Conservation (phyloP, 2,329 filamentous ascomycete species). For the Penicillium fuscoglaucum region DNA sequence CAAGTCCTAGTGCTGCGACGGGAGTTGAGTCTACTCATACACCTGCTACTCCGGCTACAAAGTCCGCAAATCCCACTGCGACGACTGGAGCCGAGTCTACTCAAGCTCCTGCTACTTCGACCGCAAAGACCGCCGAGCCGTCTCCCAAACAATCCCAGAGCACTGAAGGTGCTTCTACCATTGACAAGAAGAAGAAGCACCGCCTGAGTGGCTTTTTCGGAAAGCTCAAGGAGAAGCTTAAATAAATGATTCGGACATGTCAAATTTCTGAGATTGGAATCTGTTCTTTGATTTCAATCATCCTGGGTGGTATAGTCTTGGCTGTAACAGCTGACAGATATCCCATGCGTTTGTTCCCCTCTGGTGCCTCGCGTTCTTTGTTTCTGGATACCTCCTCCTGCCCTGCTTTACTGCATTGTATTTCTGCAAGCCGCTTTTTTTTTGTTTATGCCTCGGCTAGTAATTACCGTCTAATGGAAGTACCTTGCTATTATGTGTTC, state of each 20-base stretch:
- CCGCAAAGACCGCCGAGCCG: conserved; percentile 20
- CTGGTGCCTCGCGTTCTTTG: conserved; percentile 10
- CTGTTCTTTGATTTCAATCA: neutral
- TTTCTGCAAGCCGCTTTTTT: conserved; percentile 21
- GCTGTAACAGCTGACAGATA: neutral
- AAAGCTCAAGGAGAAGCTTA: conserved; percentile 57
- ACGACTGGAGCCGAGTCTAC: conserved; percentile 26
- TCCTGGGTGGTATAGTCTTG: conserved; percentile 4
- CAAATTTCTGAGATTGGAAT: neutral
- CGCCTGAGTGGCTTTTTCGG: conserved; percentile 63
- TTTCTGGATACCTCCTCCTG: conserved; percentile 32
- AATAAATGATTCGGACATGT: conserved; percentile 25
- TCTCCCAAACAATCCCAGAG: conserved; percentile 15
- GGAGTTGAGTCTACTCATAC: conserved; percentile 26
- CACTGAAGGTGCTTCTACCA: conserved; percentile 24
- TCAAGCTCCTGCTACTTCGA: conserved; percentile 23
- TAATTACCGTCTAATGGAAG: conserved; percentile 18
- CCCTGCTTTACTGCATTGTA: conserved; percentile 25
- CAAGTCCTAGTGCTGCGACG: conserved; percentile 28
- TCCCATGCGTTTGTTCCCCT: neutral
- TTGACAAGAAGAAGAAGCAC: conserved; percentile 58
- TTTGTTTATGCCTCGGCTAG: conserved; percentile 20
- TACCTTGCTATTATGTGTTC: conserved; percentile 4
- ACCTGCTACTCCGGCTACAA: conserved; percentile 20
- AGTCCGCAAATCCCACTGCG: conserved; percentile 22